Evolutionary conservation across 208 protist genomes (phyloP), one percentile per base, ranked within the genome.

Genomic region (Strigomonas galati): DNA sequence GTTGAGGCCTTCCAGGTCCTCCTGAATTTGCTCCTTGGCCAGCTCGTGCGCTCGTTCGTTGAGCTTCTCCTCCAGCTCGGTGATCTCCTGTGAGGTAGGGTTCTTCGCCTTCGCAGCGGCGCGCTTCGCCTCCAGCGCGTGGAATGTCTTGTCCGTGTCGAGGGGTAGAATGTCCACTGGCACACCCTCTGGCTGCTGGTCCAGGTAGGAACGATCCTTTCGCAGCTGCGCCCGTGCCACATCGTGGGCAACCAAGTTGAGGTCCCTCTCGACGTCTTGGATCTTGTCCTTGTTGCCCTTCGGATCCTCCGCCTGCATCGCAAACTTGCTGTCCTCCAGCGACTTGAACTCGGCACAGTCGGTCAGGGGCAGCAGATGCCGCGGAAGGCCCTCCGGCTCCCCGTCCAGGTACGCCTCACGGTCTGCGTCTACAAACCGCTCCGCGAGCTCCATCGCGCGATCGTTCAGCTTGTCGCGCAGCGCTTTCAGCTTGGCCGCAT

Each of bases 41-140:
- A 93, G 64, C 68, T 85, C 78, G 59, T 79, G 76, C 3, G 77
- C 84, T 14, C 82, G 82, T 24, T 65, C 69, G 70, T 91, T 93
- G 6, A 93, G 72, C 57, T 80, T 60, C 37, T 87, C 78, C 75
- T 93, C 87, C 7, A 93, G 73, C 9, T 74, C 79, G 9, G 49
- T 53, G 26, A 78, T 77, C 46, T 62, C 58, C 28, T 76, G 58
- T 7, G 71, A 73, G 53, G 66, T 78, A 49, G 72, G 72, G 61
- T 73, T 74, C 32, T 76, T 76, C 19, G 72, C 72, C 81, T 92
- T 92, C 28, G 80, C 67, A 12, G 60, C 67, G 0, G 78, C 78
- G 7, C 87, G 83, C 61, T 75, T 71, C 55, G 76, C 71, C 79
- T 93, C 87, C 65, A 93, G 35, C 24, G 69, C 27, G 58, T 74